Percentiles rank a stretch among this genome's conserved stretches.
Conservation (phyloP, 192 early-diverging fungal genomes). For the Gonapodya sp. region DNA sequence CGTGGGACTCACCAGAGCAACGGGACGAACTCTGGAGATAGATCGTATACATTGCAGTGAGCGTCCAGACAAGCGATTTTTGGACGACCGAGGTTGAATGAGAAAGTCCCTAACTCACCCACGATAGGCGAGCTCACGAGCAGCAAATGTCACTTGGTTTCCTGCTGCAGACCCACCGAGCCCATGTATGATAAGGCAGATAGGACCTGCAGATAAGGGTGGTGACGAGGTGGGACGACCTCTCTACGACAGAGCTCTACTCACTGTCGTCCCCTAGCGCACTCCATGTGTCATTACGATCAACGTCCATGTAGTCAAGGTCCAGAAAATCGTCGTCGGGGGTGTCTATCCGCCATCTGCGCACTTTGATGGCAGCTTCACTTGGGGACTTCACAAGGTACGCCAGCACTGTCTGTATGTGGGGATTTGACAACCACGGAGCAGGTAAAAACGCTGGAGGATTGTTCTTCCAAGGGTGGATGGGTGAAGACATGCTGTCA, state of each 20-base stretch:
- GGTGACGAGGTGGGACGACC: background rate
- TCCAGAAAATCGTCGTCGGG: background rate
- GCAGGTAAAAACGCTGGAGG: background rate
- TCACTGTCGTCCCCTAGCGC: background rate
- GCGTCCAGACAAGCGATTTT: too few relatives aligned
- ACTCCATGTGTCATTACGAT: background rate
- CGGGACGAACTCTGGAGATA: conserved; percentile 6
- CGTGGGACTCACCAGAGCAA: too few relatives aligned
- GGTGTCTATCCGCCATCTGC: background rate
- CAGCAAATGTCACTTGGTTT: background rate
- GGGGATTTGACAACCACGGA: background rate
- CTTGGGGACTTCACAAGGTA: background rate
- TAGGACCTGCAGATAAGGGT: background rate
- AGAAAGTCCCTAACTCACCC: background rate
- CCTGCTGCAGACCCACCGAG: background rate
- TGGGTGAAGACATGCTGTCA: background rate
- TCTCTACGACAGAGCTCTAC: background rate
- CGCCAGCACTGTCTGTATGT: conserved; percentile 5
- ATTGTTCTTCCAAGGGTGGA: background rate
- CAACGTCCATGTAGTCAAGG: background rate
- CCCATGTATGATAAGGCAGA: background rate
- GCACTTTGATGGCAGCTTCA: background rate
- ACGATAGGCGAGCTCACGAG: background rate
- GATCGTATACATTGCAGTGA: too few relatives aligned
- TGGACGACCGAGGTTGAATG: too few relatives aligned